phyloP scores from a whole-genome alignment of 2,329 filamentous ascomycete species.

The Catunica adiposa region DNA sequence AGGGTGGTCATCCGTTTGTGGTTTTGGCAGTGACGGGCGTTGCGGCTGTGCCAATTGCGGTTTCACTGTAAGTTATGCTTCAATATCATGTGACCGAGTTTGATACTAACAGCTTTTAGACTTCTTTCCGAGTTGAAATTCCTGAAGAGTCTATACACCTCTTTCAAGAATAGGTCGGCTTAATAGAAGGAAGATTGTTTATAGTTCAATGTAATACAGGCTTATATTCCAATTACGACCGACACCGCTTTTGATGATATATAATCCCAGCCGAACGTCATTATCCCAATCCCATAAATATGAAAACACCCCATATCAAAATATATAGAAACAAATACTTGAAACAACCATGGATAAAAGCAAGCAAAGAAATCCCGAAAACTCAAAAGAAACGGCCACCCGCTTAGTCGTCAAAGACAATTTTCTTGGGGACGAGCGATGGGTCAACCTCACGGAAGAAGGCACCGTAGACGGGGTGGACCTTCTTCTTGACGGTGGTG shows the following conservation, averaged over 20 bases:
- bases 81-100: not conserved
- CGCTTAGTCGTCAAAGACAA: slow-evolving; percentile 48
- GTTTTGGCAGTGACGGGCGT: slow-evolving; percentile 8
- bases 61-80: slow-evolving; percentile 40
- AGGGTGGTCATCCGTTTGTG: not conserved
- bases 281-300: too few relatives aligned
- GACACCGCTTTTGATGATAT: too few relatives aligned
- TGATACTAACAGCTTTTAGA: slow-evolving; percentile 7
- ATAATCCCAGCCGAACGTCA: too few relatives aligned
- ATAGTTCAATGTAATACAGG: too few relatives aligned
- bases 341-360: too few relatives aligned
- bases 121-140: slow-evolving; percentile 2
- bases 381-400: not conserved
- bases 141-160: slow-evolving; percentile 2
- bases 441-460: slow-evolving; percentile 86
- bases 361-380: slow-evolving; percentile 2
- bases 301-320: too few relatives aligned
- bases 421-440: slow-evolving; percentile 75
- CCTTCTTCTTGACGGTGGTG: slow-evolving; percentile 98
- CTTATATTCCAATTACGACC: not conserved
- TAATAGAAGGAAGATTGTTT: too few relatives aligned
- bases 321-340: too few relatives aligned
- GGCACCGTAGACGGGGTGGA: slow-evolving; percentile 82
- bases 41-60: slow-evolving; percentile 29
- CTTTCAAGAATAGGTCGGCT: not conserved